Conservation (phyloP, 805 yeast genomes). For the Schizosaccharomyces osmophilus region DNA sequence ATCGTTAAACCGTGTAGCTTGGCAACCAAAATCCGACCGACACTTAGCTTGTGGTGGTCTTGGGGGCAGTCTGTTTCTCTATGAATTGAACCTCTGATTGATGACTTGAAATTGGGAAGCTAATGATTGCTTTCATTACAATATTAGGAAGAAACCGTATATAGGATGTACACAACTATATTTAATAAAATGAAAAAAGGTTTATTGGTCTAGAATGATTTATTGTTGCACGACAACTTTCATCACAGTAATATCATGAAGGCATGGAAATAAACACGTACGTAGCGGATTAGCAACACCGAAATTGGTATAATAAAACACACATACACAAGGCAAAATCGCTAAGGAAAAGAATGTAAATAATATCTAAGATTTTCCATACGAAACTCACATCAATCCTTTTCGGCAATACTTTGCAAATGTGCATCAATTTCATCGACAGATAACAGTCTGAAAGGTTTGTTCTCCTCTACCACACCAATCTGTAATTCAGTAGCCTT, state of each 20-base stretch:
- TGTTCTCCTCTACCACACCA: constrained; percentile 50
- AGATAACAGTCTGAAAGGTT: constrained; percentile 37
- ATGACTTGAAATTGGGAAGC: no score
- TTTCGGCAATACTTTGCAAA: constrained; percentile 82
- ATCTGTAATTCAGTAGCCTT: constrained; percentile 81
- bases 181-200: no score
- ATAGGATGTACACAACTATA: no score
- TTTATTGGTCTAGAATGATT: no score
- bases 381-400: constrained; percentile 28
- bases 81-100: not conserved
- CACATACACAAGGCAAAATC: not conserved
- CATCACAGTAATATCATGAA: no score
- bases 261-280: no score
- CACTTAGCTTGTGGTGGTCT: constrained; percentile 15
- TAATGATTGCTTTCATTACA: no score
- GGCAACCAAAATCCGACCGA: constrained; percentile 11
- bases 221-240: no score
- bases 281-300: no score
- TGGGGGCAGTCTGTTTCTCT: not conserved
- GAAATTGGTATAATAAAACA: no score
- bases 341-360: not conserved
- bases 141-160: no score
- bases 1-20: constrained; percentile 13
- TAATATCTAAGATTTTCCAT: not conserved
- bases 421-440: constrained; percentile 87